Conservation (phyloP, 495 filamentous ascomycete genomes). For the Gamarada debralockiae region DNA sequence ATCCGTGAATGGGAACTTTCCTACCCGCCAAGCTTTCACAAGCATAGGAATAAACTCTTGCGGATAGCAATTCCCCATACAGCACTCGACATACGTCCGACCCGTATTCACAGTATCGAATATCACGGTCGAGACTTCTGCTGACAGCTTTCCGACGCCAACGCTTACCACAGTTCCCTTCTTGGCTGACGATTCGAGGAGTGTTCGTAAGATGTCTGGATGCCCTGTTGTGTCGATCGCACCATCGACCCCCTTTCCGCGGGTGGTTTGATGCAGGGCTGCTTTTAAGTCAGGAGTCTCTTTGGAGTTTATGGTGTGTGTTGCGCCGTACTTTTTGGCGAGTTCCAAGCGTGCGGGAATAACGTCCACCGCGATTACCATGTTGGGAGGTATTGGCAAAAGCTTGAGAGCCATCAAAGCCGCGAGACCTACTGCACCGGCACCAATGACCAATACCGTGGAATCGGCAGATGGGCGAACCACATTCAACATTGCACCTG, state of each 20-base stretch:
- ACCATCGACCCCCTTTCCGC: slow-evolving; percentile 6
- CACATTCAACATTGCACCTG: slow-evolving; percentile 38
- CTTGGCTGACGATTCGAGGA: slow-evolving; percentile 10
- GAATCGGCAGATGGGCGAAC: slow-evolving; percentile 23
- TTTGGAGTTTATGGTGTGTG: slow-evolving; percentile 33
- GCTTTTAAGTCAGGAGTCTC: not conserved
- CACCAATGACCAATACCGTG: slow-evolving; percentile 34
- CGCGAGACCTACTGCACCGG: slow-evolving; percentile 40
- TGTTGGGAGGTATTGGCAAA: slow-evolving; percentile 21
- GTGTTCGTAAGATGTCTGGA: slow-evolving; percentile 1
- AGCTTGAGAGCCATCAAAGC: slow-evolving; percentile 29
- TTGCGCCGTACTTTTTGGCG: slow-evolving; percentile 40
- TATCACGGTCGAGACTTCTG: slow-evolving; percentile 7
- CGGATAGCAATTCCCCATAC: slow-evolving; percentile 18
- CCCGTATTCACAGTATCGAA: slow-evolving; percentile 15
- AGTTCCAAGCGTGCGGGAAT: slow-evolving; percentile 35
- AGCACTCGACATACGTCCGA: slow-evolving; percentile 11
- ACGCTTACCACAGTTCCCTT: slow-evolving; percentile 14
- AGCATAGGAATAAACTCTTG: slow-evolving; percentile 20
- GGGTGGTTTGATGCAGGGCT: not conserved
- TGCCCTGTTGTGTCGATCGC: slow-evolving; percentile 18
- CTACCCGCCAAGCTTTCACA: slow-evolving; percentile 9
- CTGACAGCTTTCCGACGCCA: slow-evolving; percentile 15
- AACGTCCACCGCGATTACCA: slow-evolving; percentile 41
- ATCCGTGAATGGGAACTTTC: slow-evolving; percentile 19